These are phyloP conservation scores for Malus sieversii DNA, from an alignment of 306 rosid species.

Conservation along the genomic window DNA sequence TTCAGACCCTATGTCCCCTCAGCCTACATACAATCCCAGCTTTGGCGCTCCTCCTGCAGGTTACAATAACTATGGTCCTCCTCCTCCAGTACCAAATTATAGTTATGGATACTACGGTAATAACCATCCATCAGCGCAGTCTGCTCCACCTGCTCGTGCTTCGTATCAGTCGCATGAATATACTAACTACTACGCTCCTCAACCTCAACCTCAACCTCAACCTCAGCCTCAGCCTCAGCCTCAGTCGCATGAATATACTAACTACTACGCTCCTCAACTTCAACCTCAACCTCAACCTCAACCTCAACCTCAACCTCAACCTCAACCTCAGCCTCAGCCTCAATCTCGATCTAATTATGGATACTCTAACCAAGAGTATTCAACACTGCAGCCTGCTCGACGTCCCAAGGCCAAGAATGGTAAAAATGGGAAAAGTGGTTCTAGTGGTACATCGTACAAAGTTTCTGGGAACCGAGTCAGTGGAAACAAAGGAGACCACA, in stretches of 20 bases:
- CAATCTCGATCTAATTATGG: not conserved
- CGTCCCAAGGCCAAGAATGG: not conserved
- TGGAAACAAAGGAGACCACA: conserved; percentile 3
- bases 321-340: not conserved
- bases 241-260: not conserved
- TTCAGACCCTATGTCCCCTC: not conserved
- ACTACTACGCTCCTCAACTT: not conserved
- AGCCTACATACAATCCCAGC: not conserved
- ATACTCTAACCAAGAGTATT: not conserved
- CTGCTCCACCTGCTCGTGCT: not conserved
- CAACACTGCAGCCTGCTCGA: not conserved
- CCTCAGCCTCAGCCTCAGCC: not conserved
- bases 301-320: not conserved
- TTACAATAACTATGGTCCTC: not conserved
- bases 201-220: not conserved
- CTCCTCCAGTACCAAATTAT: not conserved
- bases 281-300: not conserved
- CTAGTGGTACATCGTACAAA: not conserved
- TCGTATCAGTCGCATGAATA: not conserved
- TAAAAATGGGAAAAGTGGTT: not conserved
- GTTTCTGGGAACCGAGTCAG: conserved; percentile 1
- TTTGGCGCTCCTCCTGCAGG: conserved; percentile 1
- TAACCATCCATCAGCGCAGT: not conserved
- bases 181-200: not conserved
- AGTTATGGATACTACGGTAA: not conserved